phyloP scores from a whole-genome alignment of 2,329 filamentous ascomycete species.

The Talaromyces funiculosus region DNA sequence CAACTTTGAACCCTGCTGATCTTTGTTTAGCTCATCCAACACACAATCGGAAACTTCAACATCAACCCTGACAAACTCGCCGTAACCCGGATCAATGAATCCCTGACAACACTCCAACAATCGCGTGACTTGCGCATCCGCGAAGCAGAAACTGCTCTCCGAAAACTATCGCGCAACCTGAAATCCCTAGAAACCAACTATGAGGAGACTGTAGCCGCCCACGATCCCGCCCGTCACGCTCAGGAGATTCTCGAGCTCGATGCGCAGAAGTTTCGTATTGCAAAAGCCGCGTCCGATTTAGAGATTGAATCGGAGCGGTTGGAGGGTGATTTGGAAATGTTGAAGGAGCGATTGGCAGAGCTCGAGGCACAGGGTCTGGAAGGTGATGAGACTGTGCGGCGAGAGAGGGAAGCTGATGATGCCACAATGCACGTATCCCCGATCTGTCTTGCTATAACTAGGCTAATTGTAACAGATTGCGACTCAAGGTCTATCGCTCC shows the following conservation, averaged over 20 bases:
- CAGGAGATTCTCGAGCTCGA: constrained; percentile 80
- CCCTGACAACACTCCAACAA: constrained; percentile 73
- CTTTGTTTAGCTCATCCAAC: constrained; percentile 67
- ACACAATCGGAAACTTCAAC: constrained; percentile 93
- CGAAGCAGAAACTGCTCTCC: constrained; percentile 62
- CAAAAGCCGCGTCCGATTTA: constrained; percentile 82
- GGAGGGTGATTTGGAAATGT: constrained; percentile 67
- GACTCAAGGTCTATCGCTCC: constrained; percentile 84
- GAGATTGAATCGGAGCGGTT: constrained; percentile 96
- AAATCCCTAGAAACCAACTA: constrained; percentile 70
- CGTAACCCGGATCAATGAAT: constrained; percentile 76
- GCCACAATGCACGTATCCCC: constrained; percentile 37
- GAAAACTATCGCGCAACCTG: constrained; percentile 69
- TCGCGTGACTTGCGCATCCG: constrained; percentile 72
- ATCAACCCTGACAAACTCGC: constrained; percentile 81
- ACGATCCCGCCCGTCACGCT: constrained; percentile 75
- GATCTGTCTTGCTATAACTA: neutral
- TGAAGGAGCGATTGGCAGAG: constrained; percentile 70
- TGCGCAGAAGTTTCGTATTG: constrained; percentile 87
- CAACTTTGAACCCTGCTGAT: neutral
- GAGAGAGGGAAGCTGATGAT: constrained; percentile 48
- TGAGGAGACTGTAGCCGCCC: constrained; percentile 65
- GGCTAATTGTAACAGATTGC: constrained; percentile 48
- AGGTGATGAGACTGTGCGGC: constrained; percentile 52
- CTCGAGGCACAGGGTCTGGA: constrained; percentile 84